Evolutionary conservation across 768 basidiomycete species (phyloP).

Genomic region (Ramaria sp.): DNA sequence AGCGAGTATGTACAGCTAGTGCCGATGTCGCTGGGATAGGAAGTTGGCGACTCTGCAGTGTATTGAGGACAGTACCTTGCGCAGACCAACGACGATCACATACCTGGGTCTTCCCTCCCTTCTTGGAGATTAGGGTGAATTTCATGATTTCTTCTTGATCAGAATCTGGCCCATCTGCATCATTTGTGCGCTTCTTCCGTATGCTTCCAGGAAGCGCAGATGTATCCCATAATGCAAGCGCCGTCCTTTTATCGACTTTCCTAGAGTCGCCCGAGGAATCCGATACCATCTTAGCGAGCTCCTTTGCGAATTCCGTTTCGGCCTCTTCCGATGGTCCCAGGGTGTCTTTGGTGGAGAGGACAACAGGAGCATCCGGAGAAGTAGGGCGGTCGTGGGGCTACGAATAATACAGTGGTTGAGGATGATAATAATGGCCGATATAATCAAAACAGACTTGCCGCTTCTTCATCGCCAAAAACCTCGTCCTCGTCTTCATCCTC

Average conservation of each 20-base stretch:
- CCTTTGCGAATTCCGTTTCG: slow-evolving; percentile 89
- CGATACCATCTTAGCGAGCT: slow-evolving; percentile 90
- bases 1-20: slow-evolving; percentile 81
- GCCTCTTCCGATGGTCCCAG: slow-evolving; percentile 82
- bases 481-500: slow-evolving; percentile 38
- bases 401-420: neutral
- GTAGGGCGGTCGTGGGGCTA: slow-evolving; percentile 61
- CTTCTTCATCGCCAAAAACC: slow-evolving; percentile 51
- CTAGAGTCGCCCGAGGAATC: slow-evolving; percentile 75
- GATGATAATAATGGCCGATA: neutral
- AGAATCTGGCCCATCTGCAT: slow-evolving; percentile 18
- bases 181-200: slow-evolving; percentile 54
- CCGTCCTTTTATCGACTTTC: slow-evolving; percentile 83
- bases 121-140: slow-evolving; percentile 88
- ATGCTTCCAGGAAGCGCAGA: slow-evolving; percentile 59
- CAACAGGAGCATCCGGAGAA: slow-evolving; percentile 73
- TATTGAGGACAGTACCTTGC: neutral
- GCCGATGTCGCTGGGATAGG: slow-evolving; percentile 82
- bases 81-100: slow-evolving; percentile 16
- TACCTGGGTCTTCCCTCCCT: slow-evolving; percentile 88
- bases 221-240: slow-evolving; percentile 81
- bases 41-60: slow-evolving; percentile 64
- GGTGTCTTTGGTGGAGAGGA: slow-evolving; percentile 60
- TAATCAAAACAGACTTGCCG: slow-evolving; percentile 24
- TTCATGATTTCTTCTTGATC: slow-evolving; percentile 53